Base-by-base conservation (phyloP, 169 alveolate genomes). In the Plasmodium fragile region DNA sequence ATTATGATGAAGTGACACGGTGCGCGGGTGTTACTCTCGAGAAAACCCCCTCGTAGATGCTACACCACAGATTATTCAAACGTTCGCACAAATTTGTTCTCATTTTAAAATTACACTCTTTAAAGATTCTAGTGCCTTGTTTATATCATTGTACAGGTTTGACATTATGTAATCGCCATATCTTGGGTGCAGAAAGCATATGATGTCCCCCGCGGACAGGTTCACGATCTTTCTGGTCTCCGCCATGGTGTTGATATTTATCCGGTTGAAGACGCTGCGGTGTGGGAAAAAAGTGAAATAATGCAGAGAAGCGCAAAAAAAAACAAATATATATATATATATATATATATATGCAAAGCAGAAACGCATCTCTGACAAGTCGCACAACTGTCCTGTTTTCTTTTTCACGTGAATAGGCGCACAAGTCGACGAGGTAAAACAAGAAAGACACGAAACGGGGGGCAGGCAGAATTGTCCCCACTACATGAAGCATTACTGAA, bases 161-260 rank as follows among this genome's bases (percentile, higher is more conserved):
- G 91, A 83, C 93, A 97, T 80, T 69, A 97, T 79, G 32, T 92
- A 97, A 71, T 96, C 98, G 18, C 97, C 96, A 92, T 96, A 97
- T 79, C 97, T 85, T 18, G 98, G 98, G 73, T 96, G 97, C 81
- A 95, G 83, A 85, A 94, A 97, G 78, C 96, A 97, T 75, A 94
- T 95, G 22, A 97, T 94, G 92, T 97, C 98, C 25, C 93, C 84
- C 6, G 93, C 83, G 4, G 93, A 49, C 16, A 85, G 55, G 43
- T 95, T 95, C 49, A 94, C 59, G 16, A 95, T 92, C 39, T 92
- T 94, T 49, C 93, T 49, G 45, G 93, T 85, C 43, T 85, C 93
- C 8, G 93, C 70, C 93, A 85, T 85, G 34, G 93, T 85, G 43
- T 85, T 85, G 25, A 85, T 85, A 32, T 85, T 85, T 85, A 85